Evolutionary conservation across 768 basidiomycete genomes (phyloP), one percentile per base, ranked within the genome.

Genomic region (Krasilnikovozyma curviuscula): DNA sequence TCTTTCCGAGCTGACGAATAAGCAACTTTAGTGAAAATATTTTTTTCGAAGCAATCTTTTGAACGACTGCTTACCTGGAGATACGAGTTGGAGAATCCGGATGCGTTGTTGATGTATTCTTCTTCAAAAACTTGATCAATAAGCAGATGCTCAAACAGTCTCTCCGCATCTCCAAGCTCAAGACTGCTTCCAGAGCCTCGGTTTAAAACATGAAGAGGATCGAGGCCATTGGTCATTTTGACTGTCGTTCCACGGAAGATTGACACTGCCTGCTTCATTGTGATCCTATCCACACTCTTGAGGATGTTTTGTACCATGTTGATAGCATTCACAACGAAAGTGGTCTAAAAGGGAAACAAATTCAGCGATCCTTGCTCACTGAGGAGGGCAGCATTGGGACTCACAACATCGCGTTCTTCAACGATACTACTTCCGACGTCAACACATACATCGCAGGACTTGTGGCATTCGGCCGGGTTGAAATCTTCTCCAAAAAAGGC

Each of bases 401-500:
- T 29, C 24, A 50, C 49, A n/a, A 83, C 70, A 59, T 93, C 77
- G 32, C 70, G 64, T 19, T 56, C 49, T 10, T 65, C 66, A 16
- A 70, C 59, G 5, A 70, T 56, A 8, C 65, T 68, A 14, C 69
- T 66, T 28, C 68, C 67, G 14, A 59, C 50, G 43, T 72, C 67
- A 35, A 71, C 65, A 60, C 93, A 98, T 54, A 83, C 88, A 62
- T 97, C 83, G 63, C 93, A 98, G 4, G 71, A 70, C 33, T 69
- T 67, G 31, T 72, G 63, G 59, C 93, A 98, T 14, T 74, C 55
- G 23, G 61, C 66, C 28, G 71, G 66, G 51, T 79, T 72, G 64
- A 95, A 95, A 8, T 68, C 67, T 61, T 98, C 83, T 53, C 75
- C 77, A 56, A 93, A 97, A 63, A 83, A 83, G n/a, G 73, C 71